Conservation (phyloP, 805 yeast species). For the Cyberlindnera galapagoensis region DNA sequence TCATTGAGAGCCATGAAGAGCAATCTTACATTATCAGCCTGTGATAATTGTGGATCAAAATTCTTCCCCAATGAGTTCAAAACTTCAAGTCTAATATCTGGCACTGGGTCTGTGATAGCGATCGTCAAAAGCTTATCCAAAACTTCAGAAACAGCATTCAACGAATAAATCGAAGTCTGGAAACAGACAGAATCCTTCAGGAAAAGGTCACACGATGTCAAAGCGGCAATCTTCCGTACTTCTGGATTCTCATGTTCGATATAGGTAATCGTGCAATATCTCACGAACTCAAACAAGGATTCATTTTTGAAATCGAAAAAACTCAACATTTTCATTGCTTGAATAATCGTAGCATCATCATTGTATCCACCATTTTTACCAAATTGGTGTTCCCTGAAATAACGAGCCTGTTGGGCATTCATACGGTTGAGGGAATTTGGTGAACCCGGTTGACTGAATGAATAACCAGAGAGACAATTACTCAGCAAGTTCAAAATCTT, state of each 20-base stretch:
- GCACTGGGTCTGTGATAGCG: constrained; percentile 81
- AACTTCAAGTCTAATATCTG: constrained; percentile 81
- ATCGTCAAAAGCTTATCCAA: constrained; percentile 72
- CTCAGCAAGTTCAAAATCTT: constrained; percentile 67
- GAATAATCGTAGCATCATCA: constrained; percentile 53
- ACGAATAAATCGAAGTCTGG: constrained; percentile 74
- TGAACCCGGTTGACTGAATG: constrained; percentile 80
- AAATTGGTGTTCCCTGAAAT: constrained; percentile 69
- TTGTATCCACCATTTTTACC: constrained; percentile 55
- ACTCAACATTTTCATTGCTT: constrained; percentile 72
- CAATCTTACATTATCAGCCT: constrained; percentile 82
- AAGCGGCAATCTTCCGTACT: constrained; percentile 78
- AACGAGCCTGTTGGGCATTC: constrained; percentile 62
- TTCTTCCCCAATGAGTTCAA: constrained; percentile 62
- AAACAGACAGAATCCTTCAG: constrained; percentile 75
- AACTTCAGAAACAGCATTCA: constrained; percentile 79
- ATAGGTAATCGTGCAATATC: constrained; percentile 77
- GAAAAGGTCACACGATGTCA: constrained; percentile 74
- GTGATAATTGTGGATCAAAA: constrained; percentile 90
- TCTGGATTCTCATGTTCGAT: constrained; percentile 73
- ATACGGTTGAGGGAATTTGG: constrained; percentile 51
- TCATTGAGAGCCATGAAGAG: constrained; percentile 88
- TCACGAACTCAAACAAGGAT: constrained; percentile 80
- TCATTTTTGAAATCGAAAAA: constrained; percentile 69
- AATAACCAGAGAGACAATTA: constrained; percentile 70